Conservation (phyloP, 768 basidiomycete genomes). For the Myochromella boudieri region DNA sequence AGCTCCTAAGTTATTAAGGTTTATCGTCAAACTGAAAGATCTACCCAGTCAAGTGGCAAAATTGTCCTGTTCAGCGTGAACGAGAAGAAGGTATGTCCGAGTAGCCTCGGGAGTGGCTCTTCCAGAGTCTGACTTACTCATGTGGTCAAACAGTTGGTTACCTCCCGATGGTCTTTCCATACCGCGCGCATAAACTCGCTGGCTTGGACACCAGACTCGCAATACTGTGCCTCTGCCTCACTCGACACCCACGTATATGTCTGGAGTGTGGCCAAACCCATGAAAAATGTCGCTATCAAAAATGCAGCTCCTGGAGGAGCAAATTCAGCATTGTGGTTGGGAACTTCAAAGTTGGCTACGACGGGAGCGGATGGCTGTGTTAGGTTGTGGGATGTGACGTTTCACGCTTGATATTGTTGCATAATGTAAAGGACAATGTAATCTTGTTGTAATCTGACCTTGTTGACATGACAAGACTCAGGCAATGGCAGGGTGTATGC, state of each 20-base stretch:
- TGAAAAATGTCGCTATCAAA: slow-evolving; percentile 78
- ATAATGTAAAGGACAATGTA: neutral
- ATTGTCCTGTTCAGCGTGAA: slow-evolving; percentile 74
- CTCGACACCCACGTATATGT: slow-evolving; percentile 93
- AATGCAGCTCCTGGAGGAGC: slow-evolving; percentile 88
- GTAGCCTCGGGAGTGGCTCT: neutral
- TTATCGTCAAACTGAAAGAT: neutral
- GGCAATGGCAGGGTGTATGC: no score
- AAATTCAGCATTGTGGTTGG: slow-evolving; percentile 77
- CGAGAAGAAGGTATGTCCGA: slow-evolving; percentile 53
- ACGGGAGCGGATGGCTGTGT: slow-evolving; percentile 84
- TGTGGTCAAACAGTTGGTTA: slow-evolving; percentile 49
- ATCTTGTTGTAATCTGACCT: no score
- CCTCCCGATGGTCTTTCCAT: slow-evolving; percentile 86
- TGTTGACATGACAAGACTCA: no score
- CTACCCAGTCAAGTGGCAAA: slow-evolving; percentile 71
- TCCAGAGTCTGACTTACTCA: neutral
- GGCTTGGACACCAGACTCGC: slow-evolving; percentile 70
- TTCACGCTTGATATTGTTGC: slow-evolving; percentile 28
- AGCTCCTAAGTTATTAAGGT: neutral
- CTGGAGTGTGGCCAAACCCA: slow-evolving; percentile 72
- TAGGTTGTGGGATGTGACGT: slow-evolving; percentile 67
- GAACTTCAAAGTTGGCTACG: slow-evolving; percentile 58
- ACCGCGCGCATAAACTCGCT: slow-evolving; percentile 78
- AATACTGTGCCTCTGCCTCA: slow-evolving; percentile 82